Evolutionary conservation across 179 eudicot genomes (phyloP).

Genomic region (Beta macrorhiza): DNA sequence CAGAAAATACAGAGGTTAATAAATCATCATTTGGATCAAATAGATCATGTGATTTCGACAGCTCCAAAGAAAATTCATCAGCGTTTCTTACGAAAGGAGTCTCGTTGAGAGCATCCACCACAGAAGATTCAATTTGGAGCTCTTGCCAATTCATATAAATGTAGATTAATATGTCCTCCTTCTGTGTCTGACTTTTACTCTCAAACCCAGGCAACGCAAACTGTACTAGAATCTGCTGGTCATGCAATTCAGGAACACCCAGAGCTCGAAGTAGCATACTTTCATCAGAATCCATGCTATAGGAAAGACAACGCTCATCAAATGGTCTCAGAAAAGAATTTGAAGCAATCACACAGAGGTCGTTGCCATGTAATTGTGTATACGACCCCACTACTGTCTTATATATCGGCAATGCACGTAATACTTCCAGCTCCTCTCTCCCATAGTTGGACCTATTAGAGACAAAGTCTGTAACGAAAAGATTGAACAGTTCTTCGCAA

Average conservation of each 20-base stretch:
- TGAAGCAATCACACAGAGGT: conserved; percentile 78
- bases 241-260: conserved; percentile 81
- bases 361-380: conserved; percentile 54
- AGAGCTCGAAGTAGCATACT: conserved; percentile 70
- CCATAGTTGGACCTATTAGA: conserved; percentile 58
- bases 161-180: conserved; percentile 82
- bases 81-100: conserved; percentile 74
- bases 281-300: conserved; percentile 55
- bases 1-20: conserved; percentile 79
- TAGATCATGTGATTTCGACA: conserved; percentile 76
- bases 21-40: conserved; percentile 87
- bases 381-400: conserved; percentile 78
- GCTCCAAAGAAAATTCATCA: conserved; percentile 62
- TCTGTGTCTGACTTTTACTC: conserved; percentile 64
- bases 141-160: conserved; percentile 83
- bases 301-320: conserved; percentile 71
- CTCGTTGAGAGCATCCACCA: conserved; percentile 72
- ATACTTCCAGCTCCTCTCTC: conserved; percentile 71
- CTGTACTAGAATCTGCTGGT: conserved; percentile 73
- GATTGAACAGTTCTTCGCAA: conserved; percentile 69
- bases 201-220: conserved; percentile 86
- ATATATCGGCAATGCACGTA: conserved; percentile 83
- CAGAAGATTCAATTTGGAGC: conserved; percentile 69
- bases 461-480: conserved; percentile 76
- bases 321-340: conserved; percentile 79